Conservation (phyloP, 257 asterid genomes). For the Fraxinus quadrangulata region DNA sequence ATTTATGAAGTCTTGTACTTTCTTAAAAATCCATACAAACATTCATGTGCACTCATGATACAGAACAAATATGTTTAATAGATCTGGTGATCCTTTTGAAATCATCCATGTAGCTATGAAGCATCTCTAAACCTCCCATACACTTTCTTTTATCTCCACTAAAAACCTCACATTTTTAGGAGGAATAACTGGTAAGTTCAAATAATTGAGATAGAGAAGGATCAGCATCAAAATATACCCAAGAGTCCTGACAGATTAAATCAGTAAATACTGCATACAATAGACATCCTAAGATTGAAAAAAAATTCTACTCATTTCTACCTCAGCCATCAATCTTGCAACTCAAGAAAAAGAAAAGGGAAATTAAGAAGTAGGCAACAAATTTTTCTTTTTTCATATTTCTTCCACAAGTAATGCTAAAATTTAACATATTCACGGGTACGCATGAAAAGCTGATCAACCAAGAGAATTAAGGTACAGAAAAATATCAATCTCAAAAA, state of each 20-base stretch:
- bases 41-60: not conserved
- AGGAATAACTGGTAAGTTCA: not conserved
- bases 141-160: too few species aligned
- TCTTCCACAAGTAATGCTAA: not conserved
- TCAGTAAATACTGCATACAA: not conserved
- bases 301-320: constrained; percentile 4
- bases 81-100: not conserved
- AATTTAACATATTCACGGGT: not conserved
- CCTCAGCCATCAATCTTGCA: not conserved
- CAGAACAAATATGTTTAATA: not conserved
- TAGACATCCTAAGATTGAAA: not conserved
- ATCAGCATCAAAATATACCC: not conserved
- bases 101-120: not conserved
- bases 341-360: not conserved
- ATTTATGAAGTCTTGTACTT: not conserved
- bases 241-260: not conserved
- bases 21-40: not conserved
- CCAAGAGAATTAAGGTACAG: not conserved
- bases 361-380: not conserved
- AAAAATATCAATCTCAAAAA: constrained; percentile 3
- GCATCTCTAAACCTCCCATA: too few species aligned
- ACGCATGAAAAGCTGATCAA: not conserved
- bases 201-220: not conserved
- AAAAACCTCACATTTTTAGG: not conserved
- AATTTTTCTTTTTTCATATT: not conserved